These are phyloP conservation scores for sweet orange (Citrus sinensis) DNA, from an alignment of 345 rosid species.

Conservation along the genomic window DVS_A1.0 CM039161.1:3623501-3624000, in stretches of 20 bases:
- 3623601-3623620: background rate
- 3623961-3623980: background rate
- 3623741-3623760: background rate
- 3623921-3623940: background rate
- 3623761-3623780: background rate
- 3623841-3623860: background rate
- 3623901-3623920: no score
- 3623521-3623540: background rate
- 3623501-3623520: no score
- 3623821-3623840: background rate
- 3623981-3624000: background rate
- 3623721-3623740: background rate
- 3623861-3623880: background rate
- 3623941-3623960: background rate
- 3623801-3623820: background rate
- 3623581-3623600: slow-evolving; percentile 5
- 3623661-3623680: background rate
- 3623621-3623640: background rate
- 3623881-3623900: background rate
- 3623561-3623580: background rate
- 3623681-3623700: background rate
- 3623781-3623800: background rate
- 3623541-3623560: background rate
- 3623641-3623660: background rate
- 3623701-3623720: background rate